These are phyloP conservation scores for Mycosarcoma mackinlayi DNA, from an alignment of 1,284 basidiomycete species.

Conservation along the genomic window DNA sequence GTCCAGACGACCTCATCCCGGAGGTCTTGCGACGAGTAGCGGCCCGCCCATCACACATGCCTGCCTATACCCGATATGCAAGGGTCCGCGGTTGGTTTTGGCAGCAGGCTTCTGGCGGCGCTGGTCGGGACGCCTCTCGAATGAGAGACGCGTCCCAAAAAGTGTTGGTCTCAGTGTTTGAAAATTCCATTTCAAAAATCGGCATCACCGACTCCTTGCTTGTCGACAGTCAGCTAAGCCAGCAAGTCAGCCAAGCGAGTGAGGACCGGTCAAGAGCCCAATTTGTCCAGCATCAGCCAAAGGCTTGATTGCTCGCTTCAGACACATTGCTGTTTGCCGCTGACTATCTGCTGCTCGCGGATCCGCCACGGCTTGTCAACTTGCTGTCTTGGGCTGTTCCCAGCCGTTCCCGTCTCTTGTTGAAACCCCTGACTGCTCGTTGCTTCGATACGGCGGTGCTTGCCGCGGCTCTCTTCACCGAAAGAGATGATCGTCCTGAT, in stretches of 20 bases:
- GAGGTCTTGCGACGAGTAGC: no score
- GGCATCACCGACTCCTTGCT: neutral
- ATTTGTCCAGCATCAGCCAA: no score
- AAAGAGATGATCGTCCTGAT: neutral
- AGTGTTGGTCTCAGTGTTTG: slow-evolving; percentile 9
- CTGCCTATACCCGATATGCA: slow-evolving; percentile 7
- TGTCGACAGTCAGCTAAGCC: neutral
- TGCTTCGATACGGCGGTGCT: neutral
- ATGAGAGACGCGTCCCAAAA: slow-evolving; percentile 4
- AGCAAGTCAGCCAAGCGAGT: neutral
- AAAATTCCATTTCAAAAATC: neutral
- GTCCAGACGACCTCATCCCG: no score
- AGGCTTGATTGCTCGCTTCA: no score
- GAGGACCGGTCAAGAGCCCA: no score
- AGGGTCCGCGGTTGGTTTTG: slow-evolving; percentile 1
- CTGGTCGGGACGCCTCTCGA: no score
- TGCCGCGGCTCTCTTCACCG: neutral
- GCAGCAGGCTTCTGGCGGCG: neutral
- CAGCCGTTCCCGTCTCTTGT: neutral
- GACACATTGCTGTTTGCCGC: no score
- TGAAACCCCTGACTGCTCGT: neutral
- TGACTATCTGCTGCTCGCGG: no score
- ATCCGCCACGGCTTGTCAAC: no score
- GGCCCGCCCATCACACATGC: slow-evolving; percentile 3
- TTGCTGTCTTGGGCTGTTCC: neutral